Conservation (phyloP, 176 grass and related monocot species). For the Cenchrus purpureus region DNA sequence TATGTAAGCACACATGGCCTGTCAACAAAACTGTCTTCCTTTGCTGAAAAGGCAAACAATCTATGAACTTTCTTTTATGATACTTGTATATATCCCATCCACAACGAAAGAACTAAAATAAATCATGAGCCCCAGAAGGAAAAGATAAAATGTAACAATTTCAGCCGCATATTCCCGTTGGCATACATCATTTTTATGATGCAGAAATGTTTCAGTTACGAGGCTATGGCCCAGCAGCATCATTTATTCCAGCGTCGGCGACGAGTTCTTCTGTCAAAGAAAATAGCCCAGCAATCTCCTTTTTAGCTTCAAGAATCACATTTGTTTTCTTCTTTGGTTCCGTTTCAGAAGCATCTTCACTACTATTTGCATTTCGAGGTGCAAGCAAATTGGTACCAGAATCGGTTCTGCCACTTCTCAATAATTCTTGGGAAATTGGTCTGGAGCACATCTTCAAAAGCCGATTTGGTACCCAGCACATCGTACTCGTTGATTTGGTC, state of each 20-base stretch:
- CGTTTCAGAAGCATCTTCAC: constrained; percentile 5
- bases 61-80: not conserved
- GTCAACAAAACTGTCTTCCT: not conserved
- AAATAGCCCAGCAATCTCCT: constrained; percentile 53
- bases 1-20: not conserved
- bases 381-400: constrained; percentile 26
- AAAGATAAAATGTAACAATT: not conserved
- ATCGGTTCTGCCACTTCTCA: constrained; percentile 37
- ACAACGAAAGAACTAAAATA: constrained; percentile 8
- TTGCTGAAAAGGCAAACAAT: not conserved
- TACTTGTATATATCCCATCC: not conserved
- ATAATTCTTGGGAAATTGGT: not conserved
- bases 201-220: constrained; percentile 19
- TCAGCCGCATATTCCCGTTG: not conserved
- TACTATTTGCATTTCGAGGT: constrained; percentile 11
- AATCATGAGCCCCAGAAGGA: not conserved
- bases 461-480: no score
- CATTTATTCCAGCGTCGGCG: constrained; percentile 29
- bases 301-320: constrained; percentile 55
- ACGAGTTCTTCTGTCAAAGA: constrained; percentile 61
- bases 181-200: constrained; percentile 6
- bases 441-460: no score
- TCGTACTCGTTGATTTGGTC: no score
- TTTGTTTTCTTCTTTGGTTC: constrained; percentile 11
- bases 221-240: constrained; percentile 27